Base-by-base conservation (phyloP, 108 stramenopile genomes). In the Aurantiochytrium sp. region DNA sequence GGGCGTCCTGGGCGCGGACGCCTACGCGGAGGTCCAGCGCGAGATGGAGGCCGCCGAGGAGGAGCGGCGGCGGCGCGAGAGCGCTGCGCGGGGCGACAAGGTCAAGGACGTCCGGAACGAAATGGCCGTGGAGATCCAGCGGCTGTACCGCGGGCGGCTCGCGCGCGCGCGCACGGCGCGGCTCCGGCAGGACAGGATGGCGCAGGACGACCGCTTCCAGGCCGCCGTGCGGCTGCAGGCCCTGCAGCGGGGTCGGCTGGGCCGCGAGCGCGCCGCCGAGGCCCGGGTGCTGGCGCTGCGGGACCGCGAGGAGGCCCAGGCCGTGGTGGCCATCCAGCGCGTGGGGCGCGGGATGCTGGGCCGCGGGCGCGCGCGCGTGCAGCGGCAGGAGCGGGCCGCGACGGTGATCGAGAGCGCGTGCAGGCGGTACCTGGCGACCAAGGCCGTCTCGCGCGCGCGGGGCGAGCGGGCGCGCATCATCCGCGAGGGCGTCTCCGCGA, bases 101-200 rank as follows among this genome's bases (percentile, higher is more conserved):
- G 90, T 94, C 24, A 95, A 96, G 90, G 95, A 95, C 92, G 95
- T 96, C 94, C 86, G 88, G 24, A 94, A 96, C 34, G 81, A 53
- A 4, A 93, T 93, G 17, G 95, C 95, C 21, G 36, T 48, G 22
- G 50, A 90, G 22, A 93, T 96, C 21, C 95, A 96, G 85, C 85
- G 87, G 41, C 90, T 92, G 36, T 88, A 93, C 19, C 92, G 95
- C 37, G 90, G 85, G 68, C 91, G 88, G 87, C 88, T 95, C 86
- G 94, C 95, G 4, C 92, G 94, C 86, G 90, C 90, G 4, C 88
- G 93, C 89, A 92, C 93, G 4, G 24, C 48, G 34, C 92, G 93
- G 31, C 87, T 94, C 54, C 92, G 89, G 85, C 91, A 89, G 86
- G 55, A 93, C 59, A 85, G 90, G 24, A 41, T 41, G 39, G 73